Conservation (phyloP, 2,329 filamentous ascomycete genomes). For the Fusarium lyarnte region DNA sequence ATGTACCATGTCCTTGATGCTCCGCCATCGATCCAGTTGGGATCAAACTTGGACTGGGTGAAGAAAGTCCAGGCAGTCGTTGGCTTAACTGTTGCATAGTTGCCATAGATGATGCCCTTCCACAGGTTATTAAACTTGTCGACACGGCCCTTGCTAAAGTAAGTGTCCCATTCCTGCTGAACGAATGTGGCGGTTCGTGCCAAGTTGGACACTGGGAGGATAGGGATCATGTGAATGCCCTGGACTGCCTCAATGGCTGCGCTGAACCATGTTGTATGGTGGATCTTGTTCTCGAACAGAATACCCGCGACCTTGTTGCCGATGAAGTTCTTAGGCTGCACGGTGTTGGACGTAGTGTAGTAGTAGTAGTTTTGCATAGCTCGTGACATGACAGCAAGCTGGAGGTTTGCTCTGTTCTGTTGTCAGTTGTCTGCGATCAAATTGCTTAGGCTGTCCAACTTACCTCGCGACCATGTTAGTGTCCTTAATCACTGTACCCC, state of each 20-base stretch:
- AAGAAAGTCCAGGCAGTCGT: constrained; percentile 79
- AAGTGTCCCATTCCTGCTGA: constrained; percentile 81
- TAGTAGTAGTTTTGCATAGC: constrained; percentile 85
- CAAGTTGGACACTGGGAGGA: constrained; percentile 74
- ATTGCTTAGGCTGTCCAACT: constrained; percentile 19
- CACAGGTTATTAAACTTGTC: constrained; percentile 78
- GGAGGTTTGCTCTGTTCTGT: constrained; percentile 73
- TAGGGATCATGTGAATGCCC: constrained; percentile 85
- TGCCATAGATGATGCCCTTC: constrained; percentile 86
- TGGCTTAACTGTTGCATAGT: constrained; percentile 81
- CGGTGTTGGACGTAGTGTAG: constrained; percentile 73
- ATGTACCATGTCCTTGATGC: constrained; percentile 87
- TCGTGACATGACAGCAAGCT: constrained; percentile 81
- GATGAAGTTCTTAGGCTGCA: constrained; percentile 79
- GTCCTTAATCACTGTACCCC: constrained; percentile 84
- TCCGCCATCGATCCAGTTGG: constrained; percentile 80
- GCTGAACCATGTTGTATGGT: constrained; percentile 93
- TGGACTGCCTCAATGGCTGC: constrained; percentile 74
- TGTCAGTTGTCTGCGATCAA: not conserved
- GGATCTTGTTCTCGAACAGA: constrained; percentile 93
- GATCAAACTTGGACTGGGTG: constrained; percentile 69
- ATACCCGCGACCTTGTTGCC: constrained; percentile 78
- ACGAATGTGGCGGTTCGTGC: constrained; percentile 77
- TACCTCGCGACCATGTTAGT: constrained; percentile 78
- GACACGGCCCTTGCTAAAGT: constrained; percentile 75